Evolutionary conservation across 495 filamentous ascomycete species (phyloP), one percentile per base, ranked within the genome.

Genomic region (Xylaria flabelliformis): DNA sequence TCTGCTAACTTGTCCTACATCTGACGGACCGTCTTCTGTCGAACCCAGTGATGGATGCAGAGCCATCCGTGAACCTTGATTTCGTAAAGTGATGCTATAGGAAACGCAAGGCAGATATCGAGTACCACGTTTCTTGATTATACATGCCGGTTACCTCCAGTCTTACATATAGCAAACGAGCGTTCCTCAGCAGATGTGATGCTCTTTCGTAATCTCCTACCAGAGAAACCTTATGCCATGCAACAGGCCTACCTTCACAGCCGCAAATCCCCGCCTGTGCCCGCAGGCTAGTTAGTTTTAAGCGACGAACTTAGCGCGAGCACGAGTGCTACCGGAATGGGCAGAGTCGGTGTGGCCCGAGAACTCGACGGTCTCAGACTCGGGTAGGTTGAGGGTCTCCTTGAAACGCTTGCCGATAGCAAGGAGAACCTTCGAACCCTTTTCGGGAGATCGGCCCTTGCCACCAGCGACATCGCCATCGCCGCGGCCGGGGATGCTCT

Each of bases 341-440:
- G 96, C 95, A 75, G 90, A 92, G 71, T 99, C 96, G 12, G 94
- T 97, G 83, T 99, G 96, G 46, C 97, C 96, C 4, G 93, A 95
- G 85, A 98, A 99, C 84, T 99, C 96, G 62, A 98, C 90, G 64
- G 82, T 76, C 78, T 98, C 96, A 71, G 82, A 84, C 55, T 90
- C 82, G 65, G 91, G 90, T 53, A 99, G 83, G 77, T 91, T 90
- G 69, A 99, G 85, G 24, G 95, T 90, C 48, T 92, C 91, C 89
- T 98, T 98, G 89, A 99, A 98, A 72, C 91, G 90, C 71, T 84
- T 86, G 70, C 96, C 96, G 69, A 99, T 95, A 67, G 88, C 85
- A 84, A 92, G 86, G 67, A 99, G 87, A 15, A 94, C 85, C 61
- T 95, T 93, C 84, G 90, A 92, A 73, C 92, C 92, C 86, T 95